Evolutionary conservation across 371 early-diverging fungal genomes (phyloP), one percentile per base, ranked within the genome.

Genomic region (Rhizopus microsporus): DNA sequence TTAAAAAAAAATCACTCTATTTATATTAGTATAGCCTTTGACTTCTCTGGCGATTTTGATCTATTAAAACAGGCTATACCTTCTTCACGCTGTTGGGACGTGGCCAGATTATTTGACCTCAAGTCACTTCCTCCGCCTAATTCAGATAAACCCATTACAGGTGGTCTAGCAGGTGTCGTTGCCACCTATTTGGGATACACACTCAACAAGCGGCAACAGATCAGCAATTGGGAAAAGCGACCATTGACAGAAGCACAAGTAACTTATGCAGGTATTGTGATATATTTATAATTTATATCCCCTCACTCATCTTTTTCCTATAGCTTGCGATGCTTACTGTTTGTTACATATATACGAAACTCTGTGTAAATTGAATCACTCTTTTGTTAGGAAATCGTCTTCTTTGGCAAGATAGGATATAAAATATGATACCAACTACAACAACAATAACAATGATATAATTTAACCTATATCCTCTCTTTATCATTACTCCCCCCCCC

Each of bases 181-280:
- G 23, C 54, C 7, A 47, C 57, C 3, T 76, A 70, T 31, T 53
- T 76, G 31, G 67, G 62, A 30, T 60, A 62, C 1, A 23, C 54
- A 0, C 50, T 80, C 47, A 74, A 76, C 47, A 80, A 80, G 49
- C 68, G 72, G n/a, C 80, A 80, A 53, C 75, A 73, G 34, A 15
- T 76, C 5, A 80, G 80, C 52, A 76, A 80, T 42, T 80, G 80
- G 80, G 80, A 80, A 43, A 65, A 69, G 23, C 56, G 80, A 10
- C 80, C 80, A 0, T 49, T 80, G 43, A 69, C 68, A 17, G 54
- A 59, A 31, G 77, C 70, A 3, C 80, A 80, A 45, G 52, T 48
- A 1, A 44, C 52, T 0, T 80, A 80, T 60, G 80, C 74, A 23
- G 67, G 68, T 65, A 65, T 4, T 40, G 23, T 13, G 16, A 42